A percentile compares a stretch with the other conserved stretches of the same genome.
Evolutionary conservation across 331 rosid genomes (phyloP).

Genomic region (Rosa hybrid): DNA sequence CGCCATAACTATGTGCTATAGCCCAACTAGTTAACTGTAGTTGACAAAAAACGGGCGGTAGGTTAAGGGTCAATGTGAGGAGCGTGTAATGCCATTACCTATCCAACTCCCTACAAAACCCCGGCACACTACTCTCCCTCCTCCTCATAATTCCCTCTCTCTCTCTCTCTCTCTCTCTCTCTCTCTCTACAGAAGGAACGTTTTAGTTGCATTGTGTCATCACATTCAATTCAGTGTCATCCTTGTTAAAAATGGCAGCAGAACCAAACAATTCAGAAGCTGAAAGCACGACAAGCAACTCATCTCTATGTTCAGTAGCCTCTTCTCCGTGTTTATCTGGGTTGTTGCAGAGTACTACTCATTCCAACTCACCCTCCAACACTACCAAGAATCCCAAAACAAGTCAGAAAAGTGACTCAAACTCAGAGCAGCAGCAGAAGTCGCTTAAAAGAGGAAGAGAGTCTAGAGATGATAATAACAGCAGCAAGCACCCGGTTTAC

Average conservation of each 20-base stretch:
- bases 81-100: conserved; percentile 28
- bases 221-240: neutral
- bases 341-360: conserved; percentile 13
- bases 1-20: neutral
- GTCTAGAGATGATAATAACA: conserved; percentile 1
- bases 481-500: conserved; percentile 50
- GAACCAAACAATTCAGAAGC: conserved; percentile 34
- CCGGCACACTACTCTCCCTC: conserved; percentile 9
- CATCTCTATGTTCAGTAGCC: conserved; percentile 21
- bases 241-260: conserved; percentile 29
- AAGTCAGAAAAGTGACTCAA: conserved; percentile 29
- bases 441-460: conserved; percentile 25
- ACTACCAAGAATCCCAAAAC: conserved; percentile 21
- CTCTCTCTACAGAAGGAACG: neutral
- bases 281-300: conserved; percentile 25
- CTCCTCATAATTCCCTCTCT: neutral
- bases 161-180: conserved; percentile 10
- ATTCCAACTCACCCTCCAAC: neutral
- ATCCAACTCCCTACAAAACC: conserved; percentile 36
- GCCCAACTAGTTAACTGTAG: neutral
- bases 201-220: neutral
- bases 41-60: conserved; percentile 27
- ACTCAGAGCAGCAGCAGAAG: neutral
- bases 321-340: conserved; percentile 16
- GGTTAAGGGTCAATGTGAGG: conserved; percentile 54